phyloP scores from a whole-genome alignment of 164 flowering plant genomes.

The Paratinospora sagittata region DNA sequence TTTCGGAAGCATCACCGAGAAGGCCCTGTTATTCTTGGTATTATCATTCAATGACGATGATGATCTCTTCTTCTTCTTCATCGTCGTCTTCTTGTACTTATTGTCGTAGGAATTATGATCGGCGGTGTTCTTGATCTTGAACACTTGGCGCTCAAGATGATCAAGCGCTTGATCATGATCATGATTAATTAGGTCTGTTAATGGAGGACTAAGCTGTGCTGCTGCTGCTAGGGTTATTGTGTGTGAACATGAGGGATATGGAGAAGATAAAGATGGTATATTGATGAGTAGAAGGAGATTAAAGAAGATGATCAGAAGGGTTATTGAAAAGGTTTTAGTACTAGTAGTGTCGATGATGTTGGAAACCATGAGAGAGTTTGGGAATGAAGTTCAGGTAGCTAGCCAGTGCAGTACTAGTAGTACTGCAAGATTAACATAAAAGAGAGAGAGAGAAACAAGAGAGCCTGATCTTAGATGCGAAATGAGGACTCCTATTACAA shows the following conservation, averaged over 20 bases:
- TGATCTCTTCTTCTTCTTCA: conserved; percentile 20
- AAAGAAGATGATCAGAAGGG: conserved; percentile 12
- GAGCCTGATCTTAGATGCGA: neutral
- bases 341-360: too few relatives aligned
- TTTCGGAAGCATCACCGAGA: conserved; percentile 67
- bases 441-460: neutral
- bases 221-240: neutral
- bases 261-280: neutral
- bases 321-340: neutral
- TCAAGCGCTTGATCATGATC: neutral
- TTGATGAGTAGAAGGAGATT: neutral
- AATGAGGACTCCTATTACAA: neutral
- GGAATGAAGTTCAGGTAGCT: too few relatives aligned
- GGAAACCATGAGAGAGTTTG: too few relatives aligned
- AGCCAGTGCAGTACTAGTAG: too few relatives aligned
- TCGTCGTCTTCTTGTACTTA: conserved; percentile 18
- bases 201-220: too few relatives aligned
- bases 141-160: conserved; percentile 14
- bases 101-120: too few relatives aligned
- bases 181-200: too few relatives aligned
- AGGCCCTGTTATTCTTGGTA: conserved; percentile 11
- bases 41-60: neutral
- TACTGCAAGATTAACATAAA: too few relatives aligned
- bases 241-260: conserved; percentile 12
- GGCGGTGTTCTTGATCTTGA: conserved; percentile 26